These are phyloP conservation scores for Globisporangium abappressorium DNA, from an alignment of 352 stramenopile species.

Conservation along the genomic window DNA sequence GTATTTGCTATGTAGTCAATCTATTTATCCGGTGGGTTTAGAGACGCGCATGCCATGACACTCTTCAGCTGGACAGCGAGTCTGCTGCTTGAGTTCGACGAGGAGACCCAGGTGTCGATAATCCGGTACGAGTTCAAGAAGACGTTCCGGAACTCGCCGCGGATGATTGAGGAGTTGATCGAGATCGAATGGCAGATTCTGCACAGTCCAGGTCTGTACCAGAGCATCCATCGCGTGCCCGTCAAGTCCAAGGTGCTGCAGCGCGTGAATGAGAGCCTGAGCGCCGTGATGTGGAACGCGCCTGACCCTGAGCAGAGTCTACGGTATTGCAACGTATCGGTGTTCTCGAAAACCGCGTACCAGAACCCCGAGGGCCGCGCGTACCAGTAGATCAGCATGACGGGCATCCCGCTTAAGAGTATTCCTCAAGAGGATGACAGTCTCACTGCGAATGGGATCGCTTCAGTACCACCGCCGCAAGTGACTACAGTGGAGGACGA, in stretches of 20 bases:
- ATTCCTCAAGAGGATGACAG: neutral
- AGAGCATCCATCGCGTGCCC: constrained; percentile 4
- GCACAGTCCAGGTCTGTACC: constrained; percentile 11
- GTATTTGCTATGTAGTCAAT: neutral
- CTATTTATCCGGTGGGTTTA: neutral
- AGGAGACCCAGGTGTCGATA: neutral
- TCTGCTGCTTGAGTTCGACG: constrained; percentile 1
- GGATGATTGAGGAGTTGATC: neutral
- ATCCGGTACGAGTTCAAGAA: constrained; percentile 14
- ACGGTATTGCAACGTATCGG: neutral
- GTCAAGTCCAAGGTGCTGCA: constrained; percentile 12
- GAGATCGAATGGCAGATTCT: constrained; percentile 10
- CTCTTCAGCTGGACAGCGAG: constrained; percentile 1
- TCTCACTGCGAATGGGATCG: neutral
- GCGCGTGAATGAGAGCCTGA: constrained; percentile 6
- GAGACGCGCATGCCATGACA: neutral
- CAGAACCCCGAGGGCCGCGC: neutral
- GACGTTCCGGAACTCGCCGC: constrained; percentile 1
- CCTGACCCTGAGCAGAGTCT: constrained; percentile 2
- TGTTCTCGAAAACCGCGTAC: neutral
- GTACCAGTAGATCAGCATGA: constrained; percentile 8
- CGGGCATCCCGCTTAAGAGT: constrained; percentile 5
- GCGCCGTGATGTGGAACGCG: constrained; percentile 13
- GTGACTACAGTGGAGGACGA: neutral
- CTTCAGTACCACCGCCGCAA: neutral